Evolutionary conservation across 352 stramenopile genomes (phyloP), one percentile per base, ranked within the genome.

Genomic region (Globisporangium rhizosaccharum): DNA sequence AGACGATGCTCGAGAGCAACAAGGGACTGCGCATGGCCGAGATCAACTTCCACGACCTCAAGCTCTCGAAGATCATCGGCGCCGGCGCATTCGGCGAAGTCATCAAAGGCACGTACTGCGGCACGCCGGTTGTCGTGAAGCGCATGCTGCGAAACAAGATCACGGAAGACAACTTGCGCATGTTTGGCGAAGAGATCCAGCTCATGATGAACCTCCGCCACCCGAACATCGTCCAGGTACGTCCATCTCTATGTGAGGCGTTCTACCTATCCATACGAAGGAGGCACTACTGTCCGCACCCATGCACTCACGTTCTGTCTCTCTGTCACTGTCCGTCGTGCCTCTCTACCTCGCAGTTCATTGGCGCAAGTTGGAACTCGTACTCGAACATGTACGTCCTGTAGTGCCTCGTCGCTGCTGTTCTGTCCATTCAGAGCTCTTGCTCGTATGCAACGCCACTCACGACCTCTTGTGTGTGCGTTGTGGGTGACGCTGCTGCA

Each of bases 191-290:
- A 53, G 86, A 95, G 56, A 92, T 95, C 63, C 82, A 94, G 75
- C 78, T 95, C 63, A 95, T 94, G 86, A 92, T 94, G 84, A 93
- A 93, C 57, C 63, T 95, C 30, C 86, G 86, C 36, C 86, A 95
- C 58, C 86, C 86, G 3, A 93, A 94, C 67, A 94, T 95, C 36
- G 86, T 95, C 30, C 86, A 84, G 72, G 74, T 83, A 67, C 46
- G 60, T 18, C 10, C 11, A 18, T 23, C 8, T 5, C 0, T 61
- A 23, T 33, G 20, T 45, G 14, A 41, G 14, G 44, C 25, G 36
- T 28, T 47, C 37, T 23, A 23, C 14, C 17, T 30, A 26, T 54
- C 25, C 28, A 3, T 47, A 20, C 33, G 41, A 23, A 37, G 20
- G 28, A 14, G 23, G 48, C 26, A 39, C 46, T 56, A 36, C 28